Conservation (phyloP, 2,329 filamentous ascomycete species). For the Fusarium hainanense region DNA sequence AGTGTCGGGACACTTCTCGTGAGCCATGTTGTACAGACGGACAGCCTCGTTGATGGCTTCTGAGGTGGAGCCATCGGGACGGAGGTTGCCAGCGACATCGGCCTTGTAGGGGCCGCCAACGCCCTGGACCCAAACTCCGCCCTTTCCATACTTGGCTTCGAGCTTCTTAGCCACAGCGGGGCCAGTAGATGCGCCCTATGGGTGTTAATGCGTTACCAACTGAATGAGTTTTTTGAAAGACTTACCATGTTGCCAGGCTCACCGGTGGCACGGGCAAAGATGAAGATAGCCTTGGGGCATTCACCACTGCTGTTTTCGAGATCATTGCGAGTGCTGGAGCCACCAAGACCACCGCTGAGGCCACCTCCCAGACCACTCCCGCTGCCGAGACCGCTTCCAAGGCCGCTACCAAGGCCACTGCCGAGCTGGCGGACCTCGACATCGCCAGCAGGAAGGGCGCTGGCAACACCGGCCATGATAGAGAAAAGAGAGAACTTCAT, state of each 20-base stretch:
- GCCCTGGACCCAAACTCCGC: conserved; percentile 6
- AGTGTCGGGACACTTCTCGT: conserved; percentile 6
- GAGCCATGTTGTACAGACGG: neutral
- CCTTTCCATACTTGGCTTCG: neutral
- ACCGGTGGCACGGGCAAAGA: neutral
- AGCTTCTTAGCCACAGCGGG: neutral
- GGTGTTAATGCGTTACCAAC: fast-evolving
- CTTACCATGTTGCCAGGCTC: conserved; percentile 8
- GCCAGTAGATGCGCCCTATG: neutral
- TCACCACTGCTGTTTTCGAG: neutral
- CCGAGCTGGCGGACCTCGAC: neutral
- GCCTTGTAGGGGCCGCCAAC: conserved; percentile 5
- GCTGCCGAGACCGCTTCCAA: neutral
- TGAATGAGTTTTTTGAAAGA: fast-evolving
- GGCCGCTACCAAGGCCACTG: neutral
- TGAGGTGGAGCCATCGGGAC: neutral
- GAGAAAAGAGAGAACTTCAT: neutral
- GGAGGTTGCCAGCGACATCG: neutral
- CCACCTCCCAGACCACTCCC: neutral
- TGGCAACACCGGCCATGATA: neutral
- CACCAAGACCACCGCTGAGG: neutral
- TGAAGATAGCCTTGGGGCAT: conserved; percentile 8
- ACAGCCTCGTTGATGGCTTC: conserved; percentile 1
- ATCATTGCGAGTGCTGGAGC: conserved; percentile 2
- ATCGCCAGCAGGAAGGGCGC: neutral